Evolutionary conservation across 768 basidiomycete genomes (phyloP).

Genomic region (Xerocomellus amylosporus): DNA sequence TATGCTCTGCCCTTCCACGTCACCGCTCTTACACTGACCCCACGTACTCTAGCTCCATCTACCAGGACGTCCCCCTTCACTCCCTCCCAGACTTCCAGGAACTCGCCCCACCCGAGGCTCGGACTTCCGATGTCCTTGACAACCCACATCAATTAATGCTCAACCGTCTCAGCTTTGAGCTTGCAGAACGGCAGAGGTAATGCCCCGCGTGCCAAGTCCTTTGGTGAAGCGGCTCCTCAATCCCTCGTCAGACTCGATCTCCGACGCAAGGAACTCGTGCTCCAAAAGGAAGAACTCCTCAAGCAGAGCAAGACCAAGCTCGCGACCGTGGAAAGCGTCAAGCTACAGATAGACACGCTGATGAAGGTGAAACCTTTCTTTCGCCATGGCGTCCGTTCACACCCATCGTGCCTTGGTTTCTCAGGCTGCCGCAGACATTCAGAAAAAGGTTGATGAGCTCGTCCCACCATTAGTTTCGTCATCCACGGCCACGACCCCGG

Average conservation of each 20-base stretch:
- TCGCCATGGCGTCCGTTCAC: neutral
- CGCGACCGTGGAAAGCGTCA: constrained; percentile 72
- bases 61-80: constrained; percentile 83
- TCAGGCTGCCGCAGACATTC: constrained; percentile 67
- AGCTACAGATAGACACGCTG: constrained; percentile 70
- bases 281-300: constrained; percentile 74
- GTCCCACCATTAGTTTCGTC: constrained; percentile 43
- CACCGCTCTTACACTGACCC: neutral
- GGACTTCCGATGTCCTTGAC: constrained; percentile 55
- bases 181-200: constrained; percentile 85
- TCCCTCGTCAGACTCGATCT: constrained; percentile 59
- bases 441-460: constrained; percentile 73
- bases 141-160: constrained; percentile 86
- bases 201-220: constrained; percentile 1
- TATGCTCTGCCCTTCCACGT: constrained; percentile 30
- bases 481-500: constrained; percentile 28
- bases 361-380: constrained; percentile 53
- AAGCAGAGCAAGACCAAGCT: constrained; percentile 77
- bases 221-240: constrained; percentile 3
- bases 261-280: constrained; percentile 61
- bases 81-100: constrained; percentile 62
- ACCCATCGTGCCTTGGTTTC: constrained; percentile 15
- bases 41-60: constrained; percentile 60
- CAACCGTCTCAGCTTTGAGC: constrained; percentile 82
- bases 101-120: constrained; percentile 67